phyloP scores from a whole-genome alignment of 495 filamentous ascomycete genomes.

The Jackrogersella minutella region DNA sequence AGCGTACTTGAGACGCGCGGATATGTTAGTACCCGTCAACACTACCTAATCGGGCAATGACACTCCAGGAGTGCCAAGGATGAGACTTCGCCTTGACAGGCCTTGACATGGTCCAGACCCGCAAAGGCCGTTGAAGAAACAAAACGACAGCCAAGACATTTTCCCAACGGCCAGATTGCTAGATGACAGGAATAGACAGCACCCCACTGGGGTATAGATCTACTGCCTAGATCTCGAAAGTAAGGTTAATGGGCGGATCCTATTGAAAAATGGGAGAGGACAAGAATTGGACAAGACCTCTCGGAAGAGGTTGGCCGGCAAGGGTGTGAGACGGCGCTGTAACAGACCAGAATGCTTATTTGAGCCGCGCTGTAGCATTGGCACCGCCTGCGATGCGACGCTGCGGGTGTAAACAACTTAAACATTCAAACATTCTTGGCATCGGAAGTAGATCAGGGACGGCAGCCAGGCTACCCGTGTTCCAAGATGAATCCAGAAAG shows the following conservation, averaged over 20 bases:
- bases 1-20: conserved; percentile 32
- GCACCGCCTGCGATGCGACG: conserved; percentile 27
- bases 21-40: conserved; percentile 24
- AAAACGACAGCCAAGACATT: conserved; percentile 14
- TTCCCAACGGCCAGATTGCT: no score
- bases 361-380: conserved; percentile 29
- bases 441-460: conserved; percentile 39
- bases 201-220: conserved; percentile 23
- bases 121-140: conserved; percentile 19
- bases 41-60: conserved; percentile 28
- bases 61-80: conserved; percentile 7
- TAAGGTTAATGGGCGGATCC: conserved; percentile 39
- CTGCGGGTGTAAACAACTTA: conserved; percentile 25
- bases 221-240: conserved; percentile 25
- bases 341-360: conserved; percentile 32
- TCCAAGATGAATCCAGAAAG: conserved; percentile 24
- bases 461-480: conserved; percentile 26
- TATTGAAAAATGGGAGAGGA: not conserved
- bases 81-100: conserved; percentile 27
- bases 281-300: conserved; percentile 26
- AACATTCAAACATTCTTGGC: conserved; percentile 42
- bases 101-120: conserved; percentile 20
- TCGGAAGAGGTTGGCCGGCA: conserved; percentile 13
- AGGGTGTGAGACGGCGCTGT: conserved; percentile 40
- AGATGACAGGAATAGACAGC: conserved; percentile 30